Percentiles rank a stretch among this genome's conserved stretches.
Conservation (phyloP, 1,284 basidiomycete species). For the Irpex sp. region DNA sequence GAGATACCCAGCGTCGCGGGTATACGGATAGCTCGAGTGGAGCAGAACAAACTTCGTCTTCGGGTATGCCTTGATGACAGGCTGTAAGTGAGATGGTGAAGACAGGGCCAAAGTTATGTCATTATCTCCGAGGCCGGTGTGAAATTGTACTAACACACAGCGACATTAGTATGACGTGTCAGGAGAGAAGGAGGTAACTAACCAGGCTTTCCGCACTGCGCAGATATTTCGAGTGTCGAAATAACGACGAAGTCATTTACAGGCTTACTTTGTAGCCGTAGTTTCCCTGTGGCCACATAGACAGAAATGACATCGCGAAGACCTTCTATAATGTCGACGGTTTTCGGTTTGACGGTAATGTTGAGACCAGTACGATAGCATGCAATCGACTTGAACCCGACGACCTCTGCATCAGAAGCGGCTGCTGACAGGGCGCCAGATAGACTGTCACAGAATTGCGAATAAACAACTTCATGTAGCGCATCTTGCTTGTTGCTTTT, state of each 20-base stretch:
- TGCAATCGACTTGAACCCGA: constrained; percentile 68
- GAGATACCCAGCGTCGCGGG: constrained; percentile 71
- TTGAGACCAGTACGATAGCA: constrained; percentile 74
- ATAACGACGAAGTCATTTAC: constrained; percentile 69
- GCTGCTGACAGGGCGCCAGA: constrained; percentile 27
- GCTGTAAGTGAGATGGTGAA: constrained; percentile 64
- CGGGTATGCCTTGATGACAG: constrained; percentile 60
- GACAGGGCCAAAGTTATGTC: constrained; percentile 58
- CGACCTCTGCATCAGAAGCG: constrained; percentile 48
- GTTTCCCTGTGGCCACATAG: constrained; percentile 16
- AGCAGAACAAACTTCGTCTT: constrained; percentile 60
- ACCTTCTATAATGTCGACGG: neutral
- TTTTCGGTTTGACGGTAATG: constrained; percentile 27
- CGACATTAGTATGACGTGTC: no score
- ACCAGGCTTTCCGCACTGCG: constrained; percentile 55
- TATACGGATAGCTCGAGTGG: constrained; percentile 72
- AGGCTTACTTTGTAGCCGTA: constrained; percentile 57
- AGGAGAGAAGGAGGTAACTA: neutral
- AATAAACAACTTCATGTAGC: neutral
- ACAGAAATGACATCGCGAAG: constrained; percentile 8
- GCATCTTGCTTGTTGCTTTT: neutral
- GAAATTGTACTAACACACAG: constrained; percentile 63
- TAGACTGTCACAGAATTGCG: constrained; percentile 32
- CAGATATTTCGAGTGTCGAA: constrained; percentile 48
- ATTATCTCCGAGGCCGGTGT: constrained; percentile 74